phyloP scores from a whole-genome alignment of 2,329 filamentous ascomycete species.

The Aspergillus udagawae region DNA sequence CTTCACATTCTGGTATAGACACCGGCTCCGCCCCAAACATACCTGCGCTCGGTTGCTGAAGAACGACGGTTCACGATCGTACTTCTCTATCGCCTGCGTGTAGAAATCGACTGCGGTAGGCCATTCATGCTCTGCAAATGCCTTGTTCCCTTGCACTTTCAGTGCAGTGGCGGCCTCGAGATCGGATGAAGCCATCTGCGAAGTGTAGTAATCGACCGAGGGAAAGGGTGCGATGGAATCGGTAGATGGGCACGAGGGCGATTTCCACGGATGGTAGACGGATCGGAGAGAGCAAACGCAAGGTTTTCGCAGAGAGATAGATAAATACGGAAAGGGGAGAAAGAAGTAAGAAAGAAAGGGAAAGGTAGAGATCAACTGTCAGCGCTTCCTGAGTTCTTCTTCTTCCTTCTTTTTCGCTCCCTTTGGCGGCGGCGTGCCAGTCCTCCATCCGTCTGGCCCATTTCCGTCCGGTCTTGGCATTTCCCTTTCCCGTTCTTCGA shows the following conservation, averaged over 20 bases:
- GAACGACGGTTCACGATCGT: constrained; percentile 81
- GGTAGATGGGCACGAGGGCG: constrained; percentile 24
- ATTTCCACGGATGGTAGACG: constrained; percentile 9
- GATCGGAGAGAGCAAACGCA: background rate
- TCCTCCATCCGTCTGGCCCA: constrained; percentile 2
- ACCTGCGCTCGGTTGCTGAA: constrained; percentile 96
- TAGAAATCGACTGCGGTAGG: constrained; percentile 76
- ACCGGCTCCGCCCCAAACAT: constrained; percentile 29
- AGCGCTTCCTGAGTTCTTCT: constrained; percentile 16
- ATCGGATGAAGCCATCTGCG: constrained; percentile 39
- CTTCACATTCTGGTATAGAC: constrained; percentile 29
- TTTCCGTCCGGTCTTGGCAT: constrained; percentile 29
- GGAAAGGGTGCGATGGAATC: constrained; percentile 11
- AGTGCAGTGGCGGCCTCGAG: constrained; percentile 70
- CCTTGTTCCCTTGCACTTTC: constrained; percentile 93
- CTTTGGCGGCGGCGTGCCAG: background rate
- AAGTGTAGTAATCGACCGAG: constrained; percentile 1
- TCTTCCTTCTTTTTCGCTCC: background rate
- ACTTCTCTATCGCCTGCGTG: constrained; percentile 77
- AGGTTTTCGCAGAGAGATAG: background rate
- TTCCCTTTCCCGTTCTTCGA: constrained; percentile 17
- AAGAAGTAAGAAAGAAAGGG: background rate
- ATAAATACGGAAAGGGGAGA: constrained; percentile 2
- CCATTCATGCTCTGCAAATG: constrained; percentile 87
- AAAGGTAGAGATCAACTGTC: background rate